These are phyloP conservation scores for Diaporthe helianthi DNA, from an alignment of 2,329 filamentous ascomycete species.

Conservation along the genomic window DNA sequence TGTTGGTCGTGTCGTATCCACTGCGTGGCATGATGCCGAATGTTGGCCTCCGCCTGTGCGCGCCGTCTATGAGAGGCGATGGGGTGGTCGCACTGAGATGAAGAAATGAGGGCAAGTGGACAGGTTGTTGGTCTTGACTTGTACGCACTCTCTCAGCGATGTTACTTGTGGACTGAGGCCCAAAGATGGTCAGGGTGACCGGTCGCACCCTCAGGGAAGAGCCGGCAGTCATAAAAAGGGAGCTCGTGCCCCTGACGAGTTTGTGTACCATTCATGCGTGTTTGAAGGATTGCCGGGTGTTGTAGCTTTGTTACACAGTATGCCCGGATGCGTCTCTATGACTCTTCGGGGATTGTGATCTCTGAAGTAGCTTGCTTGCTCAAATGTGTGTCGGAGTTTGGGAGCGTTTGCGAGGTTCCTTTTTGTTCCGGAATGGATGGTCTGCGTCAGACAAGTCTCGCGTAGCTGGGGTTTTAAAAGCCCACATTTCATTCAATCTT, in stretches of 20 bases:
- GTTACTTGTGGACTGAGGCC: neutral
- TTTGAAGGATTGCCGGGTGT: neutral
- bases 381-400: neutral
- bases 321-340: neutral
- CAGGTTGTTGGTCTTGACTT: neutral
- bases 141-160: neutral
- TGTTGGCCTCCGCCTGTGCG: neutral
- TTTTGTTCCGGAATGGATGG: conserved; percentile 8
- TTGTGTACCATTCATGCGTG: conserved; percentile 10
- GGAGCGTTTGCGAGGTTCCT: neutral
- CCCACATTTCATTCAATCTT: neutral
- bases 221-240: neutral
- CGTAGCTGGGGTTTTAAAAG: neutral
- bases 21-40: conserved; percentile 20
- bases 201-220: neutral
- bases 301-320: conserved; percentile 1
- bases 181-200: neutral
- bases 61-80: neutral
- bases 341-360: neutral
- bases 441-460: neutral
- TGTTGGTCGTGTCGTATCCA: conserved; percentile 31
- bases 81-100: neutral
- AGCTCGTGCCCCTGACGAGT: neutral
- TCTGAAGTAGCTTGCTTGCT: conserved; percentile 12
- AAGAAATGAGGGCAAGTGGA: neutral